Percentiles rank a stretch among this genome's conserved stretches.
Conservation (phyloP, 441 rosid species). For the Populus hybrid region DNA sequence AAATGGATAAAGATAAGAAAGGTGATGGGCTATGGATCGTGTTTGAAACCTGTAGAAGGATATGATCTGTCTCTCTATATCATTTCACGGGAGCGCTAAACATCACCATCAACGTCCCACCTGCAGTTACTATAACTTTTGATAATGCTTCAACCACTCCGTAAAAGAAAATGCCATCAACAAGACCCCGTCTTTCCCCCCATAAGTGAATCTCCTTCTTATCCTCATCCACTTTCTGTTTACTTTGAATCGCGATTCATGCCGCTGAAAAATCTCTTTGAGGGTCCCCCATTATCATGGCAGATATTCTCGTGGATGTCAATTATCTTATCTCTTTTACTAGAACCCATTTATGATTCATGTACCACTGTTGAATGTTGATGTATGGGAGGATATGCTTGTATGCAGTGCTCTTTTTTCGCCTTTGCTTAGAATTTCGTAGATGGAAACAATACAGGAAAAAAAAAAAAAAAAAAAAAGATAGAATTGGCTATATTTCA, state of each 20-base stretch:
- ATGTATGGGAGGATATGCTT: background rate
- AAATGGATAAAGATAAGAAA: conserved; percentile 6
- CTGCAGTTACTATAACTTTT: conserved; percentile 22
- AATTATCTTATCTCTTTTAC: background rate
- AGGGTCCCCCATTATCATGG: conserved; percentile 19
- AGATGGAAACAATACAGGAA: background rate
- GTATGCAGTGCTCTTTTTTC: background rate
- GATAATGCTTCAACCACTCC: conserved; percentile 43
- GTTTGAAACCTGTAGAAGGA: background rate
- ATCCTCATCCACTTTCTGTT: background rate
- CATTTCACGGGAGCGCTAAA: conserved; percentile 33
- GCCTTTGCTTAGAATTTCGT: background rate
- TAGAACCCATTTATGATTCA: background rate
- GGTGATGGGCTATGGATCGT: background rate
- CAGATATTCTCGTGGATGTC: conserved; percentile 18
- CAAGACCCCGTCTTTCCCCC: background rate
- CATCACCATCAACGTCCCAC: conserved; percentile 32
- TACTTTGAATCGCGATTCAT: conserved; percentile 21
- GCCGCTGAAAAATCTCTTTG: background rate
- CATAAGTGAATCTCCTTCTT: background rate
- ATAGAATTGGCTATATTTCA: too few relatives aligned
- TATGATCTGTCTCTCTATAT: background rate
- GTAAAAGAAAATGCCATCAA: conserved; percentile 1
- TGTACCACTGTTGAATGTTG: background rate
- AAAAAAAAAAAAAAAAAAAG: too few relatives aligned